Evolutionary conservation across 352 stramenopile genomes (phyloP).

Genomic region (Phytopythium ostracodes): DNA sequence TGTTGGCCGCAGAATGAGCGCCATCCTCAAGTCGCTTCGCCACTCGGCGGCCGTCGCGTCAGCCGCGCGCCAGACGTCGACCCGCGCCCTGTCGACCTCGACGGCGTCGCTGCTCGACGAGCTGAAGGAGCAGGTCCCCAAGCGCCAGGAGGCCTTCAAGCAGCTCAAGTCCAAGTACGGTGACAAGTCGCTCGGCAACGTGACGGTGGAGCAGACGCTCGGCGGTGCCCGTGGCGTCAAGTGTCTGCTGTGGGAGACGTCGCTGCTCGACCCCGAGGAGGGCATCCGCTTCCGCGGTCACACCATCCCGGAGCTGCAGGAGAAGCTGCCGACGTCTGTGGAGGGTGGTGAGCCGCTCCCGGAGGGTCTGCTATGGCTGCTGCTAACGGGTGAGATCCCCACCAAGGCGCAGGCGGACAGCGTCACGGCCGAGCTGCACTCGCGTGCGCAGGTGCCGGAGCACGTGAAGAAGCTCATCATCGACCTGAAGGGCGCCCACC

Average conservation of each 20-base stretch:
- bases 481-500: slow-evolving; percentile 97
- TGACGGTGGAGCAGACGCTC: slow-evolving; percentile 96
- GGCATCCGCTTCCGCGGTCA: slow-evolving; percentile 99
- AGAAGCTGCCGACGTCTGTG: slow-evolving; percentile 90
- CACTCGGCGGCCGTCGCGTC: slow-evolving; percentile 30
- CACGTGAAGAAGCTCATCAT: slow-evolving; percentile 96
- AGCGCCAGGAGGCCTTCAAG: slow-evolving; percentile 91
- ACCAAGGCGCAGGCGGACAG: slow-evolving; percentile 95
- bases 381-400: slow-evolving; percentile 96
- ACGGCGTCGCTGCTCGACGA: slow-evolving; percentile 70
- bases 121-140: slow-evolving; percentile 88
- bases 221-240: slow-evolving; percentile 97
- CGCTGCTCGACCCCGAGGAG: slow-evolving; percentile 92
- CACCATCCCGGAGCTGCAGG: slow-evolving; percentile 98
- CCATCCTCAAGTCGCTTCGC: slow-evolving; percentile 64
- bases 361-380: slow-evolving; percentile 97
- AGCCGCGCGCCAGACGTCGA: slow-evolving; percentile 28
- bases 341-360: slow-evolving; percentile 95
- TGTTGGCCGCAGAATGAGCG: slow-evolving; percentile 37
- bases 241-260: slow-evolving; percentile 99
- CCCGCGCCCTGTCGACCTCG: slow-evolving; percentile 65
- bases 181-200: slow-evolving; percentile 89
- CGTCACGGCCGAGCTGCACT: slow-evolving; percentile 95
- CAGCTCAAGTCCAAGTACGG: slow-evolving; percentile 94
- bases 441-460: slow-evolving; percentile 91